Evolutionary conservation across 768 basidiomycete species (phyloP), one percentile per base, ranked within the genome.

Genomic region (Kwoniella sp.): DNA sequence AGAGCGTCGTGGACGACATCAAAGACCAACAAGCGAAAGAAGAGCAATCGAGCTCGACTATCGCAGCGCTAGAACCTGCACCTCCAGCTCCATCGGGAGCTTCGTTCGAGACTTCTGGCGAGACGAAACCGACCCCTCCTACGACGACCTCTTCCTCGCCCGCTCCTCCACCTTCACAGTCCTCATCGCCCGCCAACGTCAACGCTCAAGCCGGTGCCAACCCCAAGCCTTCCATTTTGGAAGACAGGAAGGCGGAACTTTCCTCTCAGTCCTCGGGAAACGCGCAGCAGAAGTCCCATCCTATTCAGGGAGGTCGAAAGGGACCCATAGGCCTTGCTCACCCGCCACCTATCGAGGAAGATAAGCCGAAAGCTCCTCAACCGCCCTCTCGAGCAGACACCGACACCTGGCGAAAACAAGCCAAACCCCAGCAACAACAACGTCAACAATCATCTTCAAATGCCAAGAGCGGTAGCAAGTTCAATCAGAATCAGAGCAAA

Each of bases 301-400:
- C 71, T 15, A 70, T 70, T 23, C 71, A 70, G 51, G 71, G 69
- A 13, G 65, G 66, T 13, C 52, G 71, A 26, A 53, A 70, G 50
- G 73, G 71, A 38, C 68, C 69, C 7, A 66, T 69, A 7, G 71
- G 73, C 7, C 66, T 74, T 13, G 73, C 73, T 17, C 65, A 74
- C 55, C 70, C 69, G 11, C 73, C 73, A 15, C 63, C 73, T 26
- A 55, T 65, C 37, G 58, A 58, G 26, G 29, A 58, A 17, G 23
- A 50, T 12, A 57, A 37, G 22, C 60, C 54, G 13, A 28, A 52
- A 30, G 47, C 58, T 2, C 58, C 38, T n/a, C 51, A 25, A 26
- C 17, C 34, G 7, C 45, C 41, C 5, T 52, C 57, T 1, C 31
- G 55, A 26, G 56, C 63, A 11, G 63, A 65, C 37, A 12, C 41